Evolutionary conservation across 78 protist genomes (phyloP).

Genomic region (Capsaspora owczarzaki): DNA sequence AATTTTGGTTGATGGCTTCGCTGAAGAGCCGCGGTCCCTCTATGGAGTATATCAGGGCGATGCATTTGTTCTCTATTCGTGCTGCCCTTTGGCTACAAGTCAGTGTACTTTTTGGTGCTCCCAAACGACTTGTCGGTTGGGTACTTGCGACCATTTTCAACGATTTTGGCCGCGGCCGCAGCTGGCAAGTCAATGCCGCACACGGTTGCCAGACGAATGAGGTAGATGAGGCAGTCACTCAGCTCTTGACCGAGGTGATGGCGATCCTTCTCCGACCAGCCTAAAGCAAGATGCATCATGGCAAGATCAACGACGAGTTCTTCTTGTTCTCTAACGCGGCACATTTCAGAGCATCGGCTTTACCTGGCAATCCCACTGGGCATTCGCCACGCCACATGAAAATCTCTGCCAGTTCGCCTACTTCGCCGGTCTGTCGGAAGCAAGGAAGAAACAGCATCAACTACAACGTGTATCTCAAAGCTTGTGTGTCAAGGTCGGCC

Average conservation of each 20-base stretch:
- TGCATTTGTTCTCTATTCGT: too few species aligned
- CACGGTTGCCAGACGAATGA: constrained; percentile 34
- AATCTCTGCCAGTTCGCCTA: not conserved
- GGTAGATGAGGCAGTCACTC: constrained; percentile 41
- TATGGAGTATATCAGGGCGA: too few species aligned
- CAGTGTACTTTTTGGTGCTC: not conserved
- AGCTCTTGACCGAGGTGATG: constrained; percentile 34
- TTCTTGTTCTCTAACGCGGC: not conserved
- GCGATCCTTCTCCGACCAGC: constrained; percentile 16
- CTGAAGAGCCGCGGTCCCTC: too few species aligned
- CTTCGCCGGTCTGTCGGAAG: not conserved
- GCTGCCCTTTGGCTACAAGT: not conserved
- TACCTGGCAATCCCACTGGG: not conserved
- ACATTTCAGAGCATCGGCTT: not conserved
- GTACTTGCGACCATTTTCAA: constrained; percentile 17
- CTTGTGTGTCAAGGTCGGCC: not conserved
- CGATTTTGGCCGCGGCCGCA: constrained; percentile 20
- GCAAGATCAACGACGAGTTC: not conserved
- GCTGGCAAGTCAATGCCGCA: constrained; percentile 34
- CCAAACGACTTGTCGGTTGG: not conserved
- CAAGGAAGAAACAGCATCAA: not conserved
- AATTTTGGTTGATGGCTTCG: too few species aligned
- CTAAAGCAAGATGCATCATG: not conserved
- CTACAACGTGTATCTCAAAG: not conserved
- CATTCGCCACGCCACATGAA: not conserved